These are phyloP conservation scores for Ogataea hybrid DNA, from an alignment of 1,139 yeast species.

Conservation along the genomic window DNA sequence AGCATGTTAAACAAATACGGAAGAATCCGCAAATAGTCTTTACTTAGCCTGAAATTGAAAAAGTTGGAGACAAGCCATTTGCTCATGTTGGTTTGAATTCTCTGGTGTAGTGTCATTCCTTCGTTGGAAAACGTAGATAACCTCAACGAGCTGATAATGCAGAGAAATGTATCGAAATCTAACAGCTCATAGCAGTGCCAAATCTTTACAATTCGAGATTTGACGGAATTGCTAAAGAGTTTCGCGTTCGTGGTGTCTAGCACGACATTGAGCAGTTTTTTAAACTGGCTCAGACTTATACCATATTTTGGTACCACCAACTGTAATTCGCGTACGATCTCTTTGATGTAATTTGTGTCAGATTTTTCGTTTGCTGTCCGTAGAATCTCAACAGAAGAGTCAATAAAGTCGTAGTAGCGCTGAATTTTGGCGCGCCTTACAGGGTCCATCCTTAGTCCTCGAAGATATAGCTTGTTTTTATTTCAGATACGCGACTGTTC, in stretches of 20 bases:
- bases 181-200: constrained; percentile 23
- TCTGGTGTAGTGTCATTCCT: constrained; percentile 14
- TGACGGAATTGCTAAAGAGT: constrained; percentile 16
- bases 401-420: constrained; percentile 13
- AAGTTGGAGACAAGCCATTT: constrained; percentile 22
- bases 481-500: constrained; percentile 6
- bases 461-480: constrained; percentile 2
- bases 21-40: constrained; percentile 19
- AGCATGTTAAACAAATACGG: constrained; percentile 27
- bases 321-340: constrained; percentile 15
- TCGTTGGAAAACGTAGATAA: constrained; percentile 19
- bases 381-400: constrained; percentile 6
- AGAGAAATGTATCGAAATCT: constrained; percentile 22
- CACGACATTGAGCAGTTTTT: constrained; percentile 21
- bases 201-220: constrained; percentile 19
- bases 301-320: constrained; percentile 29
- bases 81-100: constrained; percentile 18
- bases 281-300: constrained; percentile 18
- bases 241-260: constrained; percentile 18
- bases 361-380: not conserved
- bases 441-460: not conserved
- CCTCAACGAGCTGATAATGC: constrained; percentile 23
- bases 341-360: constrained; percentile 7
- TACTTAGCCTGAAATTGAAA: constrained; percentile 22
- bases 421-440: constrained; percentile 6